Evolutionary conservation across 768 basidiomycete species (phyloP), one percentile per base, ranked within the genome.

Genomic region (Lentinula sp.): DNA sequence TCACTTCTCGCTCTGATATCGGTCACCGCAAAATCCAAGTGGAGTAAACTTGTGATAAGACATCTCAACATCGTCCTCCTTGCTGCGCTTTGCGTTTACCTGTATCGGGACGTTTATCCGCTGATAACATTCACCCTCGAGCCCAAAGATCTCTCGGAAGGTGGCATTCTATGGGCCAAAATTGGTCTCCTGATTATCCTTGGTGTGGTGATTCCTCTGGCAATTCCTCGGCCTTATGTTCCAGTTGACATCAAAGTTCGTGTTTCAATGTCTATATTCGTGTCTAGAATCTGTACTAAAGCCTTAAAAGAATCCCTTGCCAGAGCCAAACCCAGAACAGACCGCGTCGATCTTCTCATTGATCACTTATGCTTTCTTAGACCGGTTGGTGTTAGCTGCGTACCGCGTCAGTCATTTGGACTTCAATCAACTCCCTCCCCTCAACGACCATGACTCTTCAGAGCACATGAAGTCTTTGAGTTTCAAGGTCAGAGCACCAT

Each of bases 61-160:
- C 86, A 88, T 65, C 70, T 84, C 63, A 77, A 77, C 60, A 67
- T 73, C 18, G 65, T 87, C 1, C 70, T 87, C 9, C 64, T 84
- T n/a, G 70, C 73, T 31, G 74, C 74, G 4, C 81, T 83, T 67
- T 64, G 65, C 9, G 75, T 85, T 7, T 88, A 79, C 65, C 70
- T 72, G 37, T 85, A 84, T 65, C 79, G 86, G n/a, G 80, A 84
- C 65, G 54, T 89, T 6, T 86, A 77, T 68, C 88, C 87, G 11
- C 66, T 88, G 8, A 71, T 77, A 15, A 88, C 85, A 0, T 86
- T 75, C 69, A 76, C 74, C n/a, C 70, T 77, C 23, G 39, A 59
- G 13, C 84, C 86, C 6, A 62, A 72, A n/a, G 88, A 89, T 64
- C 65, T 68, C 1, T 66, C 67, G 1, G 82, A 82, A 64, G 80